phyloP scores from a whole-genome alignment of 495 filamentous ascomycete genomes.

The Neurospora sp. region DNA sequence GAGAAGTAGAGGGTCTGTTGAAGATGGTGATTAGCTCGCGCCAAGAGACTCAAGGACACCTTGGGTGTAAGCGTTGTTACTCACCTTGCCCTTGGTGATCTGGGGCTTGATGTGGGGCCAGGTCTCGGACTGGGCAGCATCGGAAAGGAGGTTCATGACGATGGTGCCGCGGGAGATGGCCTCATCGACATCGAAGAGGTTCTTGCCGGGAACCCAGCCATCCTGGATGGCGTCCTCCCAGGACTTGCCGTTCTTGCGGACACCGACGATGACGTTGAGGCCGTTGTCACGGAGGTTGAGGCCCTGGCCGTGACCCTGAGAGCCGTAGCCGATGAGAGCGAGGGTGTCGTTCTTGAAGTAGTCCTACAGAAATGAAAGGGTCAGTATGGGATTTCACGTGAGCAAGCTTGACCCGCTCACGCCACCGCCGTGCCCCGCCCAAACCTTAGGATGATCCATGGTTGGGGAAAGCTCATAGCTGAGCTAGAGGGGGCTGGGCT shows the following conservation, averaged over 20 bases:
- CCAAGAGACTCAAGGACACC: background rate
- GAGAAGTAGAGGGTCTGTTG: constrained; percentile 95
- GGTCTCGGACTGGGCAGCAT: constrained; percentile 95
- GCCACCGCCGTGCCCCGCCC: background rate
- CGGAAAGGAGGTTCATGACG: constrained; percentile 96
- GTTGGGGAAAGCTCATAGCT: background rate
- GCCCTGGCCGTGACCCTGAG: constrained; percentile 95
- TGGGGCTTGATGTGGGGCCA: constrained; percentile 97
- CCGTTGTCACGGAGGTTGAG: constrained; percentile 99
- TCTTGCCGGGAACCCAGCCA: constrained; percentile 96
- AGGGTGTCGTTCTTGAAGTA: constrained; percentile 99
- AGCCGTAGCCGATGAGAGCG: constrained; percentile 97
- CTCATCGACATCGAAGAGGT: constrained; percentile 94
- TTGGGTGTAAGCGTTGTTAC: constrained; percentile 6
- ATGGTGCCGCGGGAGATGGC: constrained; percentile 90
- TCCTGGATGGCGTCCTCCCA: constrained; percentile 97
- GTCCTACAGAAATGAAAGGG: constrained; percentile 42
- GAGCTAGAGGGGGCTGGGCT: background rate
- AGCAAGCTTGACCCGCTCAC: background rate
- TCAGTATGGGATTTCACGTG: background rate
- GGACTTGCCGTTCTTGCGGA: constrained; percentile 93
- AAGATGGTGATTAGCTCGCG: background rate
- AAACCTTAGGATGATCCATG: background rate
- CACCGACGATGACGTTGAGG: constrained; percentile 95
- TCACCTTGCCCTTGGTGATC: constrained; percentile 92